A percentile compares a stretch with the other conserved stretches of the same genome.
phyloP scores from a whole-genome alignment of 768 basidiomycete genomes.

The Lactarius evosmus region DNA sequence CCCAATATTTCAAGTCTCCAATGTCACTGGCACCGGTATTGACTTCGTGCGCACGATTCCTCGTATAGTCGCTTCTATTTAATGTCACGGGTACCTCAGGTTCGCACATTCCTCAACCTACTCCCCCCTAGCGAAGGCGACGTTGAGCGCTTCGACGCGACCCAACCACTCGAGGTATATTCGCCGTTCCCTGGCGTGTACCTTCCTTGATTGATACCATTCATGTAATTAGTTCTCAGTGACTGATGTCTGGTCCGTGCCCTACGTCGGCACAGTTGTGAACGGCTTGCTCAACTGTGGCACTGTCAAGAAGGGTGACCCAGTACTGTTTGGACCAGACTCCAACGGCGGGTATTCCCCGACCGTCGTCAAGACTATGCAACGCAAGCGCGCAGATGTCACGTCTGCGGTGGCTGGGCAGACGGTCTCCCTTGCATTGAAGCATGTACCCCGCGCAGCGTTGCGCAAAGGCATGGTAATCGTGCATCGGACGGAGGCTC shows the following conservation, averaged over 20 bases:
- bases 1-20: constrained; percentile 89
- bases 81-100: constrained; percentile 37
- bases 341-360: constrained; percentile 83
- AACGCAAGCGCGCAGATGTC: constrained; percentile 86
- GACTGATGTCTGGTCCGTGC: constrained; percentile 86
- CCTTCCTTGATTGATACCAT: constrained; percentile 14
- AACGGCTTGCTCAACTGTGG: constrained; percentile 83
- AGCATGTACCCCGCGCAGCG: constrained; percentile 74
- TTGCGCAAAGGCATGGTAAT: constrained; percentile 96
- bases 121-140: constrained; percentile 86
- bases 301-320: constrained; percentile 71
- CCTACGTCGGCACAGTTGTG: constrained; percentile 80
- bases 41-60: constrained; percentile 52
- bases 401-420: constrained; percentile 90
- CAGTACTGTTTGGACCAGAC: constrained; percentile 86
- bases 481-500: constrained; percentile 72
- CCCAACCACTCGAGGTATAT: constrained; percentile 74
- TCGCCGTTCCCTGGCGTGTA: neutral
- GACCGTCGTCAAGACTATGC: constrained; percentile 85
- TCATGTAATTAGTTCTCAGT: constrained; percentile 59
- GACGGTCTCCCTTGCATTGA: constrained; percentile 89
- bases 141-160: constrained; percentile 70
- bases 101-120: constrained; percentile 88
- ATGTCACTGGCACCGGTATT: constrained; percentile 91
- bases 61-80: neutral